Percentiles rank a stretch among this genome's conserved stretches.
Evolutionary conservation across 768 basidiomycete species (phyloP).

Genomic region (Boletus rubescentipes): DNA sequence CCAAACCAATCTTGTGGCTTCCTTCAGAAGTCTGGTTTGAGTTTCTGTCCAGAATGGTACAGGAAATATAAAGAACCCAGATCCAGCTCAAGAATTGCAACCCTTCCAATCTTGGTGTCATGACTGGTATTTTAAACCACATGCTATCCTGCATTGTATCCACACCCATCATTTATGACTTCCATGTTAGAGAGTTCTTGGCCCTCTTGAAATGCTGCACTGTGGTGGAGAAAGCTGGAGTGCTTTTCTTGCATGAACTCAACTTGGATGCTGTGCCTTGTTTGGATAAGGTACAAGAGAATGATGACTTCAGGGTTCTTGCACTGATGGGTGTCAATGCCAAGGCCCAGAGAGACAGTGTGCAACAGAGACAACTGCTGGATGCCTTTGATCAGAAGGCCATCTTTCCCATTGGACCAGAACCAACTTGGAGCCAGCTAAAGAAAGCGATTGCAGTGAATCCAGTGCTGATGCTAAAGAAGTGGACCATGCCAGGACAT

Average conservation of each 20-base stretch:
- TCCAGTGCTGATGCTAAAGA: conserved; percentile 1
- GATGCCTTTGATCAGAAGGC: not conserved
- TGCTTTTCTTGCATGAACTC: not conserved
- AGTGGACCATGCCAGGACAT: not conserved
- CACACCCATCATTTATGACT: conserved; percentile 4
- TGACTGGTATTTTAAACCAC: conserved; percentile 8
- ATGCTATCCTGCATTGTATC: not conserved
- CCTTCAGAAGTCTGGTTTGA: conserved; percentile 3
- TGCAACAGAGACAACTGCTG: no score
- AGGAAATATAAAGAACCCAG: conserved; percentile 3
- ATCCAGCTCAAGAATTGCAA: not conserved
- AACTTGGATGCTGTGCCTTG: not conserved
- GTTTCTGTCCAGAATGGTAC: not conserved
- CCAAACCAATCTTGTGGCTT: not conserved
- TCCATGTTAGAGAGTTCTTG: conserved; percentile 2
- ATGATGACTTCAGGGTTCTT: not conserved
- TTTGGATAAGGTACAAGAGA: not conserved
- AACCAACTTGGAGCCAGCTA: conserved; percentile 1
- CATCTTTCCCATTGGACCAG: not conserved
- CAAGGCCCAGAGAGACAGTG: not conserved
- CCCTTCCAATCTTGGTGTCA: conserved; percentile 9
- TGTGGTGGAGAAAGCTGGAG: not conserved
- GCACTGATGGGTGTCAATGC: not conserved
- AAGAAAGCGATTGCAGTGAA: not conserved
- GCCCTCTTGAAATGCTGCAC: not conserved